Evolutionary conservation across 306 rosid species (phyloP).

Genomic region (Begonia masoniana): DNA sequence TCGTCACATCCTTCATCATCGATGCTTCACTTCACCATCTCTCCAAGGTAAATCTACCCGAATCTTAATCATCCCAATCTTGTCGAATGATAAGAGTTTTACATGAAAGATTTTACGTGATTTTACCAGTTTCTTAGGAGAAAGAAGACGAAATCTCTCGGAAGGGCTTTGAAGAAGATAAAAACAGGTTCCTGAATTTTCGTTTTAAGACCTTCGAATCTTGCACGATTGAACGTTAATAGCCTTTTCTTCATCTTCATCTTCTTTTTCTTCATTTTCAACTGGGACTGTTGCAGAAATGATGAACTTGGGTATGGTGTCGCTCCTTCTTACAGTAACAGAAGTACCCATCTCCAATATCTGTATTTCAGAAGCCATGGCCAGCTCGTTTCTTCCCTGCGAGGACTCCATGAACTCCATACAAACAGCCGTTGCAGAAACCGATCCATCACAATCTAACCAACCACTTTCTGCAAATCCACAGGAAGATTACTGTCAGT

Average conservation of each 20-base stretch:
- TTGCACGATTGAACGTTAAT: not conserved
- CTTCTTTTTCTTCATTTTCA: not conserved
- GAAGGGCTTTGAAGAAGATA: slow-evolving; percentile 34
- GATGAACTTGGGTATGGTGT: slow-evolving; percentile 49
- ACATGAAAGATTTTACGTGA: not conserved
- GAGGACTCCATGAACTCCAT: slow-evolving; percentile 9
- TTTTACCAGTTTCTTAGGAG: slow-evolving; percentile 25
- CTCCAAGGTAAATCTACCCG: slow-evolving; percentile 15
- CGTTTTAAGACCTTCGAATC: no score
- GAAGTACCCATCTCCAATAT: slow-evolving; percentile 46
- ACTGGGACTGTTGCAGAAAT: slow-evolving; percentile 19
- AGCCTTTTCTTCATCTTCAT: not conserved
- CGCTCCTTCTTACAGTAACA: slow-evolving; percentile 38
- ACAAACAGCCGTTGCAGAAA: slow-evolving; percentile 5
- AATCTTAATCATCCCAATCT: no score
- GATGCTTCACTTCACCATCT: slow-evolving; percentile 35
- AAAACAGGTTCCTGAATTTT: slow-evolving; percentile 29
- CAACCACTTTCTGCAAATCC: not conserved
- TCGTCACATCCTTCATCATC: slow-evolving; percentile 29
- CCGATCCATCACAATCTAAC: slow-evolving; percentile 7
- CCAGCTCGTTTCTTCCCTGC: slow-evolving; percentile 41
- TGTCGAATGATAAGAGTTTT: not conserved
- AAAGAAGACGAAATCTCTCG: slow-evolving; percentile 31
- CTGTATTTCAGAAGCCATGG: slow-evolving; percentile 26
- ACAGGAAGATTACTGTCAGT: slow-evolving; percentile 21